Percentiles rank a stretch among this genome's conserved stretches.
These are phyloP conservation scores for Cyclostephanos invisitatus DNA, from an alignment of 108 stramenopile species.

Conservation along the genomic window DNA sequence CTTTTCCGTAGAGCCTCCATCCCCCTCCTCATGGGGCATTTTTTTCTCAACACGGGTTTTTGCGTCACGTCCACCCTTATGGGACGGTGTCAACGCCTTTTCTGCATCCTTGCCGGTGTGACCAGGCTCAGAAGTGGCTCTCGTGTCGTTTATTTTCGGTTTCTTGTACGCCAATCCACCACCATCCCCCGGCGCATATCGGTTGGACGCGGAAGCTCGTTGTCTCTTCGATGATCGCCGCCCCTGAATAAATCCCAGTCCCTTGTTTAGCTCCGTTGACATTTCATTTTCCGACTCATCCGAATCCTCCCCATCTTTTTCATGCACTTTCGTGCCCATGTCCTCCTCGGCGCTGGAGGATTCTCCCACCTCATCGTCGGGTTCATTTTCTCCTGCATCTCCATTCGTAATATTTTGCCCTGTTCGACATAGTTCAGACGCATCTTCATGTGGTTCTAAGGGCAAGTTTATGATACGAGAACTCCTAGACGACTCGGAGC, in stretches of 20 bases:
- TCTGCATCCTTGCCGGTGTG: not conserved
- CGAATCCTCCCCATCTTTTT: slow-evolving; percentile 3
- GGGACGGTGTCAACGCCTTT: not conserved
- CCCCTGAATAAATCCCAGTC: not conserved
- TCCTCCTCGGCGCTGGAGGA: not conserved
- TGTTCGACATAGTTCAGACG: not conserved
- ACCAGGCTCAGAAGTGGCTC: slow-evolving; percentile 2
- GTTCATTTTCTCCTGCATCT: not conserved
- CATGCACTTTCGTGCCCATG: not conserved
- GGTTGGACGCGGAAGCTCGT: slow-evolving; percentile 6
- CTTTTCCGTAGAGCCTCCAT: not conserved
- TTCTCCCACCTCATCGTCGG: not conserved
- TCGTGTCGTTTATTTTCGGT: slow-evolving; percentile 1
- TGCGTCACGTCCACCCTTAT: not conserved
- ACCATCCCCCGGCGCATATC: slow-evolving; percentile 40
- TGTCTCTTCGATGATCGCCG: slow-evolving; percentile 25
- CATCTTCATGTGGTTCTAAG: not conserved
- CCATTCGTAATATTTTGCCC: not conserved
- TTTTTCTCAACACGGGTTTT: not conserved
- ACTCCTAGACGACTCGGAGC: too few species aligned
- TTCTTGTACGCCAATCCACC: slow-evolving; percentile 28
- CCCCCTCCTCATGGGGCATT: slow-evolving; percentile 1
- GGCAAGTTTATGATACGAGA: too few species aligned
- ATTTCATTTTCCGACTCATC: slow-evolving; percentile 10
- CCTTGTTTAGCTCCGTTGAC: slow-evolving; percentile 2